Conservation (phyloP, 2,329 filamentous ascomycete species). For the Monilinia aucupariae region DNA sequence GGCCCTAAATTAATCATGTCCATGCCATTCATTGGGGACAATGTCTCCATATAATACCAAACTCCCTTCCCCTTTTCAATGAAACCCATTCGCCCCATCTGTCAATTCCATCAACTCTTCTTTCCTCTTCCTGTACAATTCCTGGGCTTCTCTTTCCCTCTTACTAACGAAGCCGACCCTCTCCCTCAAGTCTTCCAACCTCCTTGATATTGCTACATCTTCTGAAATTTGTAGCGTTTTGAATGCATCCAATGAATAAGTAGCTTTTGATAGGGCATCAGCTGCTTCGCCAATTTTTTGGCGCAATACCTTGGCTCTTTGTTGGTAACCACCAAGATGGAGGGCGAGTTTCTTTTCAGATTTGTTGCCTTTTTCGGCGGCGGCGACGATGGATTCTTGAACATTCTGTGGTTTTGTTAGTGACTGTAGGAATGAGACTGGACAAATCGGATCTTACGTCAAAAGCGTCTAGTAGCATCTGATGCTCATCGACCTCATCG, state of each 20-base stretch:
- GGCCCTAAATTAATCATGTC: neutral
- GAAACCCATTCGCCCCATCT: slow-evolving; percentile 23
- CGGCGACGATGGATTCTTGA: slow-evolving; percentile 65
- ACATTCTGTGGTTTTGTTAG: slow-evolving; percentile 47
- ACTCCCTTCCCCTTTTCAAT: slow-evolving; percentile 2
- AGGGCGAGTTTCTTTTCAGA: slow-evolving; percentile 89
- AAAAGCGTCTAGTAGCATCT: slow-evolving; percentile 52
- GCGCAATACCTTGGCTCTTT: slow-evolving; percentile 72
- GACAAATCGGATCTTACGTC: slow-evolving; percentile 49
- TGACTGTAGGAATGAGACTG: slow-evolving; percentile 9
- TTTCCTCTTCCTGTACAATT: slow-evolving; percentile 68
- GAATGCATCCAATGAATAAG: slow-evolving; percentile 66
- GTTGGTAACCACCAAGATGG: slow-evolving; percentile 84
- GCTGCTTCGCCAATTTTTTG: slow-evolving; percentile 74
- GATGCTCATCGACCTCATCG: slow-evolving; percentile 48
- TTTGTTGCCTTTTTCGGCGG: slow-evolving; percentile 77
- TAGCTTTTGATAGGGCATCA: slow-evolving; percentile 67
- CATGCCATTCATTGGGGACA: neutral
- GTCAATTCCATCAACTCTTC: slow-evolving; percentile 68
- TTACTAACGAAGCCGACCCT: slow-evolving; percentile 76
- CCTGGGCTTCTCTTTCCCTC: slow-evolving; percentile 85
- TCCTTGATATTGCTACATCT: slow-evolving; percentile 64
- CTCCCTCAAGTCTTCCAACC: slow-evolving; percentile 71
- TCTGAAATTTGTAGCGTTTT: slow-evolving; percentile 73
- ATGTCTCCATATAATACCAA: slow-evolving; percentile 12